Percentiles rank a stretch among this genome's conserved stretches.
Evolutionary conservation across 106 monocot species (phyloP).

Genomic region (Iris macrosiphon): DNA sequence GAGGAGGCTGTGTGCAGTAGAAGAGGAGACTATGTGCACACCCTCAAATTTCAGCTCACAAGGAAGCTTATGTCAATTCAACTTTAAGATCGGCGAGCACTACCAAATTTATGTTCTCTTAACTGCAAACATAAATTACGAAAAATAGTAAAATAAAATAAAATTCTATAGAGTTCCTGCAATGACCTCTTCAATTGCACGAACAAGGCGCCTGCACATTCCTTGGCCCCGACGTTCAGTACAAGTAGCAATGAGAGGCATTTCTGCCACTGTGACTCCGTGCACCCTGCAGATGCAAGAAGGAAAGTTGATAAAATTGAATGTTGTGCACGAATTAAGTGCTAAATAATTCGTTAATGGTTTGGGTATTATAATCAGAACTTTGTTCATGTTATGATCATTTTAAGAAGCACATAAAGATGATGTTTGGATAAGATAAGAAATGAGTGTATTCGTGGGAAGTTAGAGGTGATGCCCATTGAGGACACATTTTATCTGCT

Average conservation of each 20-base stretch:
- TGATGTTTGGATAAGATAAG: neutral
- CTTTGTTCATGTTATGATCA: neutral
- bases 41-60: neutral
- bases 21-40: neutral
- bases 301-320: neutral
- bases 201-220: slow-evolving; percentile 70
- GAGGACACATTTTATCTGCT: neutral
- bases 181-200: slow-evolving; percentile 56
- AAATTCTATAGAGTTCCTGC: neutral
- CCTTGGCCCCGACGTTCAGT: slow-evolving; percentile 52
- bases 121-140: neutral
- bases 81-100: neutral
- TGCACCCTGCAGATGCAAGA: slow-evolving; percentile 47
- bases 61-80: neutral
- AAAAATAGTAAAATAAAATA: neutral
- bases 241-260: slow-evolving; percentile 72
- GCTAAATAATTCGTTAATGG: neutral
- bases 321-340: neutral
- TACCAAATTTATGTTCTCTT: neutral
- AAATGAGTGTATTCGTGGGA: neutral
- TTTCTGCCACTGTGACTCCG: slow-evolving; percentile 57
- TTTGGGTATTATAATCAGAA: neutral
- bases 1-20: neutral
- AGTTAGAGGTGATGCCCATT: neutral
- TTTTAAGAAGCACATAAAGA: neutral